phyloP scores from a whole-genome alignment of 768 basidiomycete genomes.

The Agaricus blazei region DNA sequence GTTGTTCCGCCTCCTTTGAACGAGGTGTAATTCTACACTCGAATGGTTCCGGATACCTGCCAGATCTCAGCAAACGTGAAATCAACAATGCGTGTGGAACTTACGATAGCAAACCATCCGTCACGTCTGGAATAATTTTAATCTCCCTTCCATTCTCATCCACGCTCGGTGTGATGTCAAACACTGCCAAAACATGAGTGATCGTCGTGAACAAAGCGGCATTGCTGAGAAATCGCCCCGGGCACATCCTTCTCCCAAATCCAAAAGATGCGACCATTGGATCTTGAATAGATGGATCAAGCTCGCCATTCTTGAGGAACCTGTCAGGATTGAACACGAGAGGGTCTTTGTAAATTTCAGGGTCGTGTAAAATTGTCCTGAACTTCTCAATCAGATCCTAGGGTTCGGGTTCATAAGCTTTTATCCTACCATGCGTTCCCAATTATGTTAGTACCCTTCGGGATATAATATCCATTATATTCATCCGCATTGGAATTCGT shows the following conservation, averaged over 20 bases:
- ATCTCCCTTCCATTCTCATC: constrained; percentile 17
- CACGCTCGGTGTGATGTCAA: constrained; percentile 18
- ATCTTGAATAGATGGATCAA: constrained; percentile 18
- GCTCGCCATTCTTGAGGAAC: constrained; percentile 20
- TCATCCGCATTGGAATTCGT: background rate
- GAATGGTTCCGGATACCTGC: background rate
- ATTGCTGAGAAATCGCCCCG: constrained; percentile 19
- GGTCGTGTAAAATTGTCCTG: constrained; percentile 19
- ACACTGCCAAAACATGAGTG: constrained; percentile 18
- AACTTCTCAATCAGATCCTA: background rate
- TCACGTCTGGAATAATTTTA: constrained; percentile 15
- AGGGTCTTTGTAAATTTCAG: constrained; percentile 14
- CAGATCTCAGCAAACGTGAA: background rate
- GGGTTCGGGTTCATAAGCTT: background rate
- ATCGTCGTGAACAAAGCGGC: constrained; percentile 17
- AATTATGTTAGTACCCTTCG: background rate
- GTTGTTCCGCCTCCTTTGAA: background rate
- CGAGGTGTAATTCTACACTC: background rate
- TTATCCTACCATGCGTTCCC: background rate
- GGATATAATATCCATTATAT: background rate
- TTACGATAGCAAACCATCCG: constrained; percentile 17
- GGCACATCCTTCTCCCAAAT: constrained; percentile 25
- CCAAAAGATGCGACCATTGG: constrained; percentile 25
- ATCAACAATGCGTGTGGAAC: background rate
- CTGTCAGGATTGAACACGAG: constrained; percentile 24